Evolutionary conservation across 108 stramenopile species (phyloP).

Genomic region (Cyclotella atomus): DNA sequence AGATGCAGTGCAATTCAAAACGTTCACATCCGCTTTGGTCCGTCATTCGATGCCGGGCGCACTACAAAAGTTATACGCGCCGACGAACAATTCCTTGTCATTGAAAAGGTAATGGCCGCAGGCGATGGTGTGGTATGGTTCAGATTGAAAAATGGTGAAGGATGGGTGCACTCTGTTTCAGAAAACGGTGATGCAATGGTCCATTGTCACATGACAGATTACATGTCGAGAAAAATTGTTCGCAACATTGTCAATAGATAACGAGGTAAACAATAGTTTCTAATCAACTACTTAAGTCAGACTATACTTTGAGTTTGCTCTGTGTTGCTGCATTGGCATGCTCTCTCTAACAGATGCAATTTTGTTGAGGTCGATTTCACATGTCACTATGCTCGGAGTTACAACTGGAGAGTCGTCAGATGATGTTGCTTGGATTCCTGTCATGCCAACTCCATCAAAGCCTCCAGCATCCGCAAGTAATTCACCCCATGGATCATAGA

Average conservation of each 20-base stretch:
- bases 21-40: slow-evolving; percentile 66
- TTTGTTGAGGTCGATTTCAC: slow-evolving; percentile 67
- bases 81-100: too few species aligned
- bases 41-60: slow-evolving; percentile 72
- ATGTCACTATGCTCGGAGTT: slow-evolving; percentile 64
- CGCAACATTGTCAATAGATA: neutral
- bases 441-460: slow-evolving; percentile 29
- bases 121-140: slow-evolving; percentile 65
- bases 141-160: slow-evolving; percentile 68
- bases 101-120: slow-evolving; percentile 71
- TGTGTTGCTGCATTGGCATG: slow-evolving; percentile 86
- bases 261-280: neutral
- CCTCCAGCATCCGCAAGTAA: slow-evolving; percentile 65
- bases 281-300: neutral
- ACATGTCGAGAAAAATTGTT: slow-evolving; percentile 25
- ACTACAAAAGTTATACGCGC: slow-evolving; percentile 26
- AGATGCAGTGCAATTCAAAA: slow-evolving; percentile 58
- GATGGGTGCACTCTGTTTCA: slow-evolving; percentile 71
- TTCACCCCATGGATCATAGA: slow-evolving; percentile 82
- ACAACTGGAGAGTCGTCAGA: slow-evolving; percentile 22
- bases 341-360: slow-evolving; percentile 64
- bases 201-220: slow-evolving; percentile 32
- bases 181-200: slow-evolving; percentile 58
- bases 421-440: neutral
- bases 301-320: slow-evolving; percentile 36